These are phyloP conservation scores for Hypsizygus ulmarius DNA, from an alignment of 1,284 basidiomycete species.

Conservation along the genomic window DNA sequence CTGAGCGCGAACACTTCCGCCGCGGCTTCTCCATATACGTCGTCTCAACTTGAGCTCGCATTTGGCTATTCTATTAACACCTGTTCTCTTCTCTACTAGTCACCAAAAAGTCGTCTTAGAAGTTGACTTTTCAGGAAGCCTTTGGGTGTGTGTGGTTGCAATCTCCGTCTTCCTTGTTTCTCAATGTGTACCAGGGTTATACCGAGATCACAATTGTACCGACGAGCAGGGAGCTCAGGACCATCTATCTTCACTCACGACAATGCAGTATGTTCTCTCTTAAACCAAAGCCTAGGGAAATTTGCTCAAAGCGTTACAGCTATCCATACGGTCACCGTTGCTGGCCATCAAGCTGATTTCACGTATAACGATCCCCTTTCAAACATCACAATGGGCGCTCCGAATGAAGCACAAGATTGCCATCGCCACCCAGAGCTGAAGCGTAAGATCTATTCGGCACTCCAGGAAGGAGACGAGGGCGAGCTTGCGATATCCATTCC, in stretches of 20 bases:
- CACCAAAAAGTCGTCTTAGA: constrained; percentile 92
- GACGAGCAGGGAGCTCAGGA: constrained; percentile 69
- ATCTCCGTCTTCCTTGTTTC: constrained; percentile 19
- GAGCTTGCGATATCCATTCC: constrained; percentile 92
- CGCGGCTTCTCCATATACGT: constrained; percentile 87
- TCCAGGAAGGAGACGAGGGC: constrained; percentile 90
- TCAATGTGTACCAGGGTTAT: constrained; percentile 62
- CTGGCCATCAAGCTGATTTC: constrained; percentile 68
- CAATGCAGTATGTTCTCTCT: constrained; percentile 66
- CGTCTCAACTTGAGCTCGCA: constrained; percentile 32
- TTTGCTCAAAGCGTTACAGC: constrained; percentile 39
- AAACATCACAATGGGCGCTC: constrained; percentile 57
- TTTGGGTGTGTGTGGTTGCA: constrained; percentile 58
- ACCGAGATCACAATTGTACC: constrained; percentile 89
- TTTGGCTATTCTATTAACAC: constrained; percentile 43
- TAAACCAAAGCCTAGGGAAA: constrained; percentile 12
- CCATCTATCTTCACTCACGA: constrained; percentile 82
- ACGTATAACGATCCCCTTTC: constrained; percentile 75
- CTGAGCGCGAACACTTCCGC: constrained; percentile 73
- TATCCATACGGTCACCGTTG: constrained; percentile 73
- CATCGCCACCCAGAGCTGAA: constrained; percentile 93
- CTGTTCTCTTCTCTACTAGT: constrained; percentile 65
- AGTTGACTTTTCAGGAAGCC: constrained; percentile 78
- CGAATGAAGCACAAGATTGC: constrained; percentile 73
- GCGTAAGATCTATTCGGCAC: constrained; percentile 86